These are phyloP conservation scores for Phytophthora sp. DNA, from an alignment of 352 stramenopile genomes.

Conservation along the genomic window DNA sequence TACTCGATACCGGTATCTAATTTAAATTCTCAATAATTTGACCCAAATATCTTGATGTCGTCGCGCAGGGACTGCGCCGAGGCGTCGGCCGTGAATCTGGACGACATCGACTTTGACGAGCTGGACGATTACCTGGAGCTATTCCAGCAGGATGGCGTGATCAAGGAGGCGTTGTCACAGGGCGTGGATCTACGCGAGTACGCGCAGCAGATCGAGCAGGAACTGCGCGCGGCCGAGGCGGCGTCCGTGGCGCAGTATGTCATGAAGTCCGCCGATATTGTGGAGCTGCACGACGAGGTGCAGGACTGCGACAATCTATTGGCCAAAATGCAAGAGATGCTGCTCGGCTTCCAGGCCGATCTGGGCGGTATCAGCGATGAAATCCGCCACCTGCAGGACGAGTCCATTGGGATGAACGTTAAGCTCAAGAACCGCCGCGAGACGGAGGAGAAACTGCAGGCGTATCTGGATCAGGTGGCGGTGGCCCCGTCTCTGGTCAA, in stretches of 20 bases:
- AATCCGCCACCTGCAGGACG: constrained; percentile 97
- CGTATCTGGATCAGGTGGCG: constrained; percentile 96
- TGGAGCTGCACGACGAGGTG: constrained; percentile 93
- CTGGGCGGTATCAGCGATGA: constrained; percentile 97
- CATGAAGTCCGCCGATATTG: constrained; percentile 89
- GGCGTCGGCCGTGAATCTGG: constrained; percentile 56
- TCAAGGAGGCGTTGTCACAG: constrained; percentile 91
- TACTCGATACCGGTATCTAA: no score
- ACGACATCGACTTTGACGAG: constrained; percentile 94
- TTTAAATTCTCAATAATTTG: no score
- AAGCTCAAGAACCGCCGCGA: constrained; percentile 95
- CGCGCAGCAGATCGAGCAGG: constrained; percentile 89
- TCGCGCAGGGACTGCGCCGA: not conserved
- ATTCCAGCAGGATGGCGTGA: constrained; percentile 94
- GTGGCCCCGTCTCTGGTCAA: constrained; percentile 94
- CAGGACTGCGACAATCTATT: constrained; percentile 97
- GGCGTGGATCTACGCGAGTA: constrained; percentile 93
- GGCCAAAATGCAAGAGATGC: constrained; percentile 97
- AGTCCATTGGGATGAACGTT: constrained; percentile 93
- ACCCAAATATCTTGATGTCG: no score
- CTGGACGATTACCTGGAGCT: constrained; percentile 94
- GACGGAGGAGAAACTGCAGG: constrained; percentile 93
- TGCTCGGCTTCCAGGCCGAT: constrained; percentile 98
- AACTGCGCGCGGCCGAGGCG: constrained; percentile 86
- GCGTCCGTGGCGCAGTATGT: constrained; percentile 90